These are phyloP conservation scores for Cydonia oblonga DNA, from an alignment of 331 rosid genomes.

Conservation along the genomic window DNA sequence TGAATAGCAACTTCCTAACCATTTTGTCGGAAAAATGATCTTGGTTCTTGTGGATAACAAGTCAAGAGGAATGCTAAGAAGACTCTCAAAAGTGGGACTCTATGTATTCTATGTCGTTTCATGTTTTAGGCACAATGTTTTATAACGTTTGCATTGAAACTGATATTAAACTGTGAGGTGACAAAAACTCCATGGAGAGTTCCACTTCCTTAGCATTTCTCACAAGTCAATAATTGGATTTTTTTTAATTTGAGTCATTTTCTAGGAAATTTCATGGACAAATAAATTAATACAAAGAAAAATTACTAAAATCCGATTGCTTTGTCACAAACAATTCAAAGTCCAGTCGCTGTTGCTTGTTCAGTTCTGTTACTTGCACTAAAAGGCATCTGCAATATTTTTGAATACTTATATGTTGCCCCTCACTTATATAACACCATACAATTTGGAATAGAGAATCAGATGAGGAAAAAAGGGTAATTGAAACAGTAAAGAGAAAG, in stretches of 20 bases:
- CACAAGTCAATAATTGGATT: background rate
- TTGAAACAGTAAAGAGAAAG: background rate
- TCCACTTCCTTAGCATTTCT: background rate
- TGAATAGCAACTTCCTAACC: no score
- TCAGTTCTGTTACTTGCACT: background rate
- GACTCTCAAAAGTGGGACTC: no score
- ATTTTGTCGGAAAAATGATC: background rate
- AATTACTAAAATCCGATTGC: background rate
- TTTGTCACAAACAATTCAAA: background rate
- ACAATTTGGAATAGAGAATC: background rate
- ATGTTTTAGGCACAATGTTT: no score
- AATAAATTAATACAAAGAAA: no score
- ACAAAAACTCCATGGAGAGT: no score
- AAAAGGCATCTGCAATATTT: background rate
- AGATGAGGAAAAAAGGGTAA: background rate
- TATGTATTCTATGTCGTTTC: no score
- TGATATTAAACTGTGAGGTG: no score
- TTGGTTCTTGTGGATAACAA: background rate
- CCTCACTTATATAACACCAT: background rate
- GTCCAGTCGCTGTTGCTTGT: background rate
- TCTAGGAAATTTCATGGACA: background rate
- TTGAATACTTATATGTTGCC: background rate
- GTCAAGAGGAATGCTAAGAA: background rate
- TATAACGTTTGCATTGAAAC: rapidly evolving
- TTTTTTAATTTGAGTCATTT: background rate